phyloP scores from a whole-genome alignment of 2,329 filamentous ascomycete species.

The Exophiala phaeomuriformis region DNA sequence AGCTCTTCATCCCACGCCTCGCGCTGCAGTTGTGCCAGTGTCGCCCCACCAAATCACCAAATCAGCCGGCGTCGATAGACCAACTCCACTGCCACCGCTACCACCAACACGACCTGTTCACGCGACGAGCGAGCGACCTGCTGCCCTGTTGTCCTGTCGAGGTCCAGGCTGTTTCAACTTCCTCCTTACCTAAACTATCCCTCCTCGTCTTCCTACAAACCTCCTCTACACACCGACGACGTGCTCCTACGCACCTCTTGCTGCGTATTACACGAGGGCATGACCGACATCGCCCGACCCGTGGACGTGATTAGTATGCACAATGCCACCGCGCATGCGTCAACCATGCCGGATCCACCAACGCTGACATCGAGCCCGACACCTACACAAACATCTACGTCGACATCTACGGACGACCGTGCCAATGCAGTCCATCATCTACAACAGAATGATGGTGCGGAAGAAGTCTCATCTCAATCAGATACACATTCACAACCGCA shows the following conservation, averaged over 20 bases:
- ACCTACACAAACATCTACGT: too few relatives aligned
- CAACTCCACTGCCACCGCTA: conserved; percentile 3
- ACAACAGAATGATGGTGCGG: neutral
- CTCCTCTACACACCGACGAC: neutral
- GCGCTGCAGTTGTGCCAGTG: neutral
- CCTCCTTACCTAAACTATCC: neutral
- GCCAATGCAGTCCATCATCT: neutral
- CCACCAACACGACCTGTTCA: conserved; percentile 7
- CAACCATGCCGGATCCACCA: conserved; percentile 16
- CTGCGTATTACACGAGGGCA: neutral
- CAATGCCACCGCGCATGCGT: conserved; percentile 17
- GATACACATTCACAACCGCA: neutral
- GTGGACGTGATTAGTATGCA: conserved; percentile 11
- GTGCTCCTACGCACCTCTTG: neutral
- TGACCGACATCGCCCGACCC: conserved; percentile 7
- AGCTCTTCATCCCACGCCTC: neutral
- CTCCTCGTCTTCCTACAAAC: neutral
- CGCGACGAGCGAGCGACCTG: conserved; percentile 5
- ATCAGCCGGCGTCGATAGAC: neutral
- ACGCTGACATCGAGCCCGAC: neutral
- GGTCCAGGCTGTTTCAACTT: neutral
- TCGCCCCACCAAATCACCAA: neutral
- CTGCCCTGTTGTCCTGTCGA: neutral
- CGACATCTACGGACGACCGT: conserved; percentile 9
- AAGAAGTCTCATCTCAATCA: too few relatives aligned